Evolutionary conservation across 2,329 filamentous ascomycete genomes (phyloP).

Genomic region (Aureobasidium sp.): DNA sequence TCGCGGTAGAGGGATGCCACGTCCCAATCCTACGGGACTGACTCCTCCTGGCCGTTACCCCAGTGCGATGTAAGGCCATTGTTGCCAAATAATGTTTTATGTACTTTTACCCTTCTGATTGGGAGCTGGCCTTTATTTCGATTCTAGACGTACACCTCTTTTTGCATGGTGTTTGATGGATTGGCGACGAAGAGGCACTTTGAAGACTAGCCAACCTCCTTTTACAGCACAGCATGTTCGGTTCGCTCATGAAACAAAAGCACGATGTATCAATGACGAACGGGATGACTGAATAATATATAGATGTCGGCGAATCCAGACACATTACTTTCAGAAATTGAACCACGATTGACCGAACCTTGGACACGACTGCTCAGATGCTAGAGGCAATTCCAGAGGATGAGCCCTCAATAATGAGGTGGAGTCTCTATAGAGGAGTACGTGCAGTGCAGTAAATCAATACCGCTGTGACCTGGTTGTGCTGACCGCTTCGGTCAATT

Average conservation of each 20-base stretch:
- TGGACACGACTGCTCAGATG: not conserved
- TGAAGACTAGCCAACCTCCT: not conserved
- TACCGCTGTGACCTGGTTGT: no score
- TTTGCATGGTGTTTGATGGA: not conserved
- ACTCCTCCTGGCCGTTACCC: conserved; percentile 26
- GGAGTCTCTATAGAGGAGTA: not conserved
- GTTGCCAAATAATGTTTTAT: conserved; percentile 5
- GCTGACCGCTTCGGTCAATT: no score
- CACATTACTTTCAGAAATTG: not conserved
- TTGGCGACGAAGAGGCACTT: not conserved
- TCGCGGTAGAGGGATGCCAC: conserved; percentile 16
- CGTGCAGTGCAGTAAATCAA: not conserved
- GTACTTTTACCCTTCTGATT: conserved; percentile 4
- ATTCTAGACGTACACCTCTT: not conserved
- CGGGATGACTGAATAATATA: not conserved
- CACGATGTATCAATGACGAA: not conserved
- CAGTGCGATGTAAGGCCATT: conserved; percentile 15
- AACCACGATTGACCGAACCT: not conserved
- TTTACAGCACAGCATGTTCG: not conserved
- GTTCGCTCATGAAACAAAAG: not conserved
- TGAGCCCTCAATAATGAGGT: not conserved
- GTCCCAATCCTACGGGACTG: conserved; percentile 17
- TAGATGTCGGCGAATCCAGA: not conserved
- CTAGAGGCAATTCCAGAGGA: no score
- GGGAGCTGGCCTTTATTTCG: conserved; percentile 2